Percentiles rank a stretch among this genome's conserved stretches.
phyloP scores from a whole-genome alignment of 371 early-diverging fungal species.

The Mortierella sp. region DNA sequence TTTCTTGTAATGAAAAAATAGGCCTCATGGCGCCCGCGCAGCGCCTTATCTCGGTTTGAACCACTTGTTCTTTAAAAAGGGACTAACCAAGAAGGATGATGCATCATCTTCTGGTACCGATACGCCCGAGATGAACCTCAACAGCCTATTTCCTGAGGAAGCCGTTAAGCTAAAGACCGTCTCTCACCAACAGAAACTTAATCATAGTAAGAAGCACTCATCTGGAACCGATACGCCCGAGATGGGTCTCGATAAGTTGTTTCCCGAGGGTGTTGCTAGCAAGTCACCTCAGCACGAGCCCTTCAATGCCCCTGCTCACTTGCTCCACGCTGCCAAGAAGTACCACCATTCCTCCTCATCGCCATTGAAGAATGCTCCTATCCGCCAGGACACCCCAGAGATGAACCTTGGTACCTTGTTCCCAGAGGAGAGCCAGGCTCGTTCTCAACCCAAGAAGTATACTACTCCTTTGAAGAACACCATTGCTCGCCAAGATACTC shows the following conservation, averaged over 20 bases:
- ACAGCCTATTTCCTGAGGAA: background rate
- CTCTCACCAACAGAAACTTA: background rate
- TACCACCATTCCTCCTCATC: too few relatives aligned
- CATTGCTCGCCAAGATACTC: background rate
- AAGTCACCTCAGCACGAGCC: background rate
- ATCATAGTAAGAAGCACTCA: background rate
- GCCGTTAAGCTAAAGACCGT: background rate
- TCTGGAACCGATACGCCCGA: background rate
- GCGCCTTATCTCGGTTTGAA: background rate
- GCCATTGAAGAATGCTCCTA: background rate
- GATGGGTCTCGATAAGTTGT: background rate
- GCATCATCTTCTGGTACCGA: background rate
- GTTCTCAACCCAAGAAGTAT: too few relatives aligned
- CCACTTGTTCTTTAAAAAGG: slow-evolving; percentile 8
- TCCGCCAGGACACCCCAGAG: slow-evolving; percentile 12
- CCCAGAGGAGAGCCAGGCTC: too few relatives aligned
- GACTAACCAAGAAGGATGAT: background rate
- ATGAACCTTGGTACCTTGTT: background rate
- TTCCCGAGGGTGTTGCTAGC: background rate
- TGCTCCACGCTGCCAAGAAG: background rate
- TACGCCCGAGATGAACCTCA: background rate
- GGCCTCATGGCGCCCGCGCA: background rate
- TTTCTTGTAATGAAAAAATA: background rate
- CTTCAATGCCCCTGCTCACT: background rate
- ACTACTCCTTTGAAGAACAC: background rate